Evolutionary conservation across 306 rosid genomes (phyloP), one percentile per base, ranked within the genome.

Genomic region (Urtica urens): DNA sequence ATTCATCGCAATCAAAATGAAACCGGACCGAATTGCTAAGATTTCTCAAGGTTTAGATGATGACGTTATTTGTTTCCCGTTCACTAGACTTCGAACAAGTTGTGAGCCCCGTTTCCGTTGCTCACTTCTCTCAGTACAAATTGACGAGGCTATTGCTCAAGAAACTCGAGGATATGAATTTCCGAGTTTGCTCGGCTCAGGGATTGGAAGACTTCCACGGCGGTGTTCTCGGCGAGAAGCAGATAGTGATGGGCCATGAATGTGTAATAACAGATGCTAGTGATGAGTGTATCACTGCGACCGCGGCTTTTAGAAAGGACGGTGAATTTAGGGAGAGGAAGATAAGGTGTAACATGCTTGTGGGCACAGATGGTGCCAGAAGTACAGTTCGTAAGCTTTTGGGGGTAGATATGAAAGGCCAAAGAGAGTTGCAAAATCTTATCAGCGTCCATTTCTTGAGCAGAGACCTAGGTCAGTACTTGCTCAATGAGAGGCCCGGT

Each of bases 91-190:
- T 90, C 51, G 81, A 77, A 74, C 77, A 48, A 57, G 65, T 72
- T 39, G 60, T 66, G 67, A 88, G 99, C 71, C 99, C 94, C n/a
- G 74, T 80, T 61, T 81, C 94, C 44, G 82, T 84, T 31, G 85
- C 94, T 5, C 94, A 90, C 70, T 84, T 90, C 66, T 90, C 85
- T 10, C 99, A 90, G 76, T 79, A 81, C 85, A 81, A 84, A 68
- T 56, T 81, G 40, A 66, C 54, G 26, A 64, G 67, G 22, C 73
- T 76, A 64, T 81, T 90, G 44, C 78, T 73, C 59, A 71, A 75
- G 72, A 74, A 55, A 70, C 82, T 90, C 38, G 79, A 81, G 54
- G 65, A 62, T 60, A 72, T 79, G 50, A 68, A 68, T 72, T 79
- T 85, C 71, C 79, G 64, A 55, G 35, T 67, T 44, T 57, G 46